Conservation (phyloP, 345 rosid genomes). For the Salix viminalis region DNA sequence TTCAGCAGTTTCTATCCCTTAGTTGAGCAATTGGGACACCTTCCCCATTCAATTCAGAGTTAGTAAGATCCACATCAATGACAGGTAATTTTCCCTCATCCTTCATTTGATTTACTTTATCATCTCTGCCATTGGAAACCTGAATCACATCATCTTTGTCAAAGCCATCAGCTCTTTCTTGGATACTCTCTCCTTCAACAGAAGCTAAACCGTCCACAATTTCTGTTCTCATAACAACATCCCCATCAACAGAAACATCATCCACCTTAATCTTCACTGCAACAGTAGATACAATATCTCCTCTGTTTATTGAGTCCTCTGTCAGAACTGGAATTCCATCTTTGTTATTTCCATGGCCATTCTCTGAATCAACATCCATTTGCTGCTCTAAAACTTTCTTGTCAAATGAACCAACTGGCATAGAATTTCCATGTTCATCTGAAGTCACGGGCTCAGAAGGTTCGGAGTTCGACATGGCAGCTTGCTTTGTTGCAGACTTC, state of each 20-base stretch:
- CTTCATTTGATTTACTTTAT: constrained; percentile 1
- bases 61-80: background rate
- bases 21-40: background rate
- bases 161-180: too few species aligned
- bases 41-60: background rate
- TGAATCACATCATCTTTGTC: constrained; percentile 21
- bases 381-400: too few species aligned
- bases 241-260: too few species aligned
- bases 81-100: constrained; percentile 3
- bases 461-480: background rate
- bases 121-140: constrained; percentile 16
- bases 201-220: too few species aligned
- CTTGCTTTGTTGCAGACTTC: constrained; percentile 25
- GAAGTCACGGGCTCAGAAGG: too few species aligned
- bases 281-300: too few species aligned
- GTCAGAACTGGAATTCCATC: background rate
- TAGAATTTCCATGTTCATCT: too few species aligned
- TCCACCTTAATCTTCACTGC: too few species aligned
- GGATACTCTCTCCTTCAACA: too few species aligned
- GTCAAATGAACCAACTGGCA: too few species aligned
- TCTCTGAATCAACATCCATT: too few species aligned
- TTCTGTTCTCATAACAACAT: too few species aligned
- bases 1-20: background rate
- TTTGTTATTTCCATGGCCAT: background rate
- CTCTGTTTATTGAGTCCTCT: background rate